Conservation (phyloP, 805 yeast species). For the Kodamaea leandrae region DNA sequence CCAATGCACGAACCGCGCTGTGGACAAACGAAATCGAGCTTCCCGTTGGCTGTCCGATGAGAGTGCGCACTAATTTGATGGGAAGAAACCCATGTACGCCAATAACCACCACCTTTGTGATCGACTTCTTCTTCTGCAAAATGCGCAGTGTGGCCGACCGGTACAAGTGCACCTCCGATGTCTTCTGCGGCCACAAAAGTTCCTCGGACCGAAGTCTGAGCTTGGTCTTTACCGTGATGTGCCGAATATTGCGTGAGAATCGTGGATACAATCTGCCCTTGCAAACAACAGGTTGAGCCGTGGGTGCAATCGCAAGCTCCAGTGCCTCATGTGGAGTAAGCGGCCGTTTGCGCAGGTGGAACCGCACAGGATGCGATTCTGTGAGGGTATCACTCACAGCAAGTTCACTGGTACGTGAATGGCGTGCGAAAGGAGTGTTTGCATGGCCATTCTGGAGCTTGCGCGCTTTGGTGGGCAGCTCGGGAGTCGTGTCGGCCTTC, state of each 20-base stretch:
- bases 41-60: constrained; percentile 39
- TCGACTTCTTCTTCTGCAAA: constrained; percentile 2
- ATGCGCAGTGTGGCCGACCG: constrained; percentile 8
- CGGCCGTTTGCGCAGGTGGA: constrained; percentile 30
- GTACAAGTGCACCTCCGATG: constrained; percentile 28
- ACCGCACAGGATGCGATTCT: constrained; percentile 32
- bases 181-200: constrained; percentile 12
- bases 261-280: constrained; percentile 14
- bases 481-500: too few relatives aligned
- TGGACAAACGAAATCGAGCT: constrained; percentile 28
- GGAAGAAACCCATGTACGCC: constrained; percentile 43
- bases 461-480: too few relatives aligned
- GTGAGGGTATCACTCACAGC: constrained; percentile 36
- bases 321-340: constrained; percentile 34
- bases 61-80: constrained; percentile 34
- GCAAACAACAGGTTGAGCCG: neutral
- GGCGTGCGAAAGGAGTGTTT: too few relatives aligned
- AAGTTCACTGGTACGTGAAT: constrained; percentile 24
- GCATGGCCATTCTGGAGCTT: too few relatives aligned
- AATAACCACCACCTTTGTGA: constrained; percentile 29
- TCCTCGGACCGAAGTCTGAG: constrained; percentile 20
- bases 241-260: constrained; percentile 18
- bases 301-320: constrained; percentile 18
- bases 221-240: constrained; percentile 19
- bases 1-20: constrained; percentile 28